Percentiles rank a stretch among this genome's conserved stretches.
These are phyloP conservation scores for Schoenoplectus triqueter DNA, from an alignment of 202 grass and related monocot genomes.

Conservation along the genomic window DNA sequence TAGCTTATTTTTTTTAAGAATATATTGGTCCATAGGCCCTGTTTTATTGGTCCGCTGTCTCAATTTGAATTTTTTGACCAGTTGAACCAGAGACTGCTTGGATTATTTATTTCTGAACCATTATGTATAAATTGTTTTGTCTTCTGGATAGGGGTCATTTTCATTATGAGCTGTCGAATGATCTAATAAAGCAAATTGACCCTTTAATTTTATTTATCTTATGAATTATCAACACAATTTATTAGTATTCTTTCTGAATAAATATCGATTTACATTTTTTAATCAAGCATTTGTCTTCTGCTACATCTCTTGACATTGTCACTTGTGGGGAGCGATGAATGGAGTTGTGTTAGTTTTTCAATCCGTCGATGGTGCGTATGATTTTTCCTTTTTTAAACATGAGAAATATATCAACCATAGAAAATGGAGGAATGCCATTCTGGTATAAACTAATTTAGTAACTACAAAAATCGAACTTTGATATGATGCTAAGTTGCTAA, in stretches of 20 bases:
- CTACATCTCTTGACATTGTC: not conserved
- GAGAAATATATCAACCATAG: not conserved
- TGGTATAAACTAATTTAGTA: constrained; percentile 3
- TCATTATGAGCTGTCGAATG: constrained; percentile 1
- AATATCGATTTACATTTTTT: not conserved
- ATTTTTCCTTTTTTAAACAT: not conserved
- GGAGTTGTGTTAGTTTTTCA: not conserved
- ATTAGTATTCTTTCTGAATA: not conserved
- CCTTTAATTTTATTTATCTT: not conserved
- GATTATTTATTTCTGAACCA: constrained; percentile 1
- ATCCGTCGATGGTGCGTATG: not conserved
- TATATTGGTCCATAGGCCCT: not conserved
- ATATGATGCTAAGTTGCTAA: not conserved
- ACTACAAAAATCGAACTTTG: constrained; percentile 12
- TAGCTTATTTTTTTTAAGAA: not conserved
- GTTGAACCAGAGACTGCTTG: constrained; percentile 22
- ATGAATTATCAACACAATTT: not conserved
- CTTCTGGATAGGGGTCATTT: not conserved
- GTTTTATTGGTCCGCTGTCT: constrained; percentile 8
- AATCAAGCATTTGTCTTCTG: not conserved
- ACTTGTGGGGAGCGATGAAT: not conserved
- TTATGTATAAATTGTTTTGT: not conserved
- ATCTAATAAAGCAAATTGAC: constrained; percentile 24
- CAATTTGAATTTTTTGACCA: not conserved
- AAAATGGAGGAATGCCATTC: not conserved